Percentiles rank a stretch among this genome's conserved stretches.
Conservation (phyloP, 495 filamentous ascomycete species). For the Glarea lozoyensis region DNA sequence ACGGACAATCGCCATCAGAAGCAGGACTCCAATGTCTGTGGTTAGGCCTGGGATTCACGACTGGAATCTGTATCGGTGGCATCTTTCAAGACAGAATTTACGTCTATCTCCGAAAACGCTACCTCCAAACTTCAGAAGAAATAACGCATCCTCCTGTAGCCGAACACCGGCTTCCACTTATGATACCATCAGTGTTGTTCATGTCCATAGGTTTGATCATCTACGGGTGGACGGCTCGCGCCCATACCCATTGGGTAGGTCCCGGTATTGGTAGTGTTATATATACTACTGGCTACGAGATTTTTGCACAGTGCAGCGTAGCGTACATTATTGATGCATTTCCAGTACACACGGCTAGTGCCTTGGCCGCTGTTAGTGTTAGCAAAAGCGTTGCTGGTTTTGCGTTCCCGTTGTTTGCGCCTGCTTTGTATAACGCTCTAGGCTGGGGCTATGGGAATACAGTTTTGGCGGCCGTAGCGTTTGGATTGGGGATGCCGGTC, state of each 20-base stretch:
- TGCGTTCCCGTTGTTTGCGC: conserved; percentile 53
- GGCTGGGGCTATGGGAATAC: conserved; percentile 53
- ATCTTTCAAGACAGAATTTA: conserved; percentile 5
- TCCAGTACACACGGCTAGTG: conserved; percentile 66
- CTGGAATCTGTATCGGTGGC: conserved; percentile 46
- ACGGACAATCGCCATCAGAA: conserved; percentile 52
- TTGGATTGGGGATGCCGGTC: too few species aligned
- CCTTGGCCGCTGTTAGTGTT: conserved; percentile 60
- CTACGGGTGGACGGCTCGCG: conserved; percentile 59
- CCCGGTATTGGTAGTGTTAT: conserved; percentile 38
- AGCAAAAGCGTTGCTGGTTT: conserved; percentile 55
- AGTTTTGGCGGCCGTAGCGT: conserved; percentile 52
- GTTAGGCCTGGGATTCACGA: conserved; percentile 55
- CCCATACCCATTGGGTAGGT: conserved; percentile 46
- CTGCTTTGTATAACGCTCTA: conserved; percentile 49
- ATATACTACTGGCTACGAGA: conserved; percentile 38
- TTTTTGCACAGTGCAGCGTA: conserved; percentile 62
- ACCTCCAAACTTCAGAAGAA: conserved; percentile 7
- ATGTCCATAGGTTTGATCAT: conserved; percentile 50
- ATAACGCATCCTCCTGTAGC: conserved; percentile 16
- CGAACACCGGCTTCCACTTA: conserved; percentile 34
- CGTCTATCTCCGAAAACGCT: conserved; percentile 5
- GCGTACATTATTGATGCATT: conserved; percentile 73
- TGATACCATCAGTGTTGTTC: conserved; percentile 27
- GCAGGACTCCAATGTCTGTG: conserved; percentile 61